A percentile compares a stretch with the other conserved stretches of the same genome.
Conservation (phyloP, 805 yeast genomes). For the Lipomyces chichibuensis region DNA sequence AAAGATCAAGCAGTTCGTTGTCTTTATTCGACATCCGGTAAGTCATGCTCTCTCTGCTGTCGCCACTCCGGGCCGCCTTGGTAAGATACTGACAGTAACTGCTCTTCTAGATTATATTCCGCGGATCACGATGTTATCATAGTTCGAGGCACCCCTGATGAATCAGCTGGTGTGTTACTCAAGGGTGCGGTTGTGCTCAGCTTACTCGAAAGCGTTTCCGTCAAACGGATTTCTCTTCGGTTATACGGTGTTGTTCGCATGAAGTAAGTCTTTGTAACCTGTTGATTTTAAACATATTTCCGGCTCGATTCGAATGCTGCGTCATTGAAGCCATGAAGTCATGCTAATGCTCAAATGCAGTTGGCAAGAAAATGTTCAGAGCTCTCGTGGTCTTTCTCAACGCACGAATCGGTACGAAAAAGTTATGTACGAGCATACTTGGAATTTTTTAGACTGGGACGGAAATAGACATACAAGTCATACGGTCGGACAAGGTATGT, state of each 20-base stretch:
- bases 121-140: constrained; percentile 78
- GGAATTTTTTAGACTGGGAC: constrained; percentile 70
- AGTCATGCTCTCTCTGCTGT: constrained; percentile 9
- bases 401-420: constrained; percentile 52
- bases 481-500: constrained; percentile 34
- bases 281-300: constrained; percentile 44
- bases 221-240: constrained; percentile 65
- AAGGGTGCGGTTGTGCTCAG: constrained; percentile 79
- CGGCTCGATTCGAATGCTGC: constrained; percentile 48
- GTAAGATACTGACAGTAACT: neutral
- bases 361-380: constrained; percentile 36
- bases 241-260: constrained; percentile 69
- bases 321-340: constrained; percentile 30
- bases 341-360: constrained; percentile 39
- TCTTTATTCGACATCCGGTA: constrained; percentile 52
- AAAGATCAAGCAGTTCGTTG: constrained; percentile 42
- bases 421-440: constrained; percentile 70
- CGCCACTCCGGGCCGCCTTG: neutral
- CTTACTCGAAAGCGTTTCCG: constrained; percentile 70
- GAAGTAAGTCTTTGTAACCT: constrained; percentile 44
- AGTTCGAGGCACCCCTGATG: constrained; percentile 74
- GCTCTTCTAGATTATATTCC: constrained; percentile 55
- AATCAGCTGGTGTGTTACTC: constrained; percentile 74
- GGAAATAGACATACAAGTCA: constrained; percentile 31
- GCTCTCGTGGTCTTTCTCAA: constrained; percentile 36